Base-by-base conservation (phyloP, 2,329 filamentous ascomycete genomes). In the Trichophyton simii region DNA sequence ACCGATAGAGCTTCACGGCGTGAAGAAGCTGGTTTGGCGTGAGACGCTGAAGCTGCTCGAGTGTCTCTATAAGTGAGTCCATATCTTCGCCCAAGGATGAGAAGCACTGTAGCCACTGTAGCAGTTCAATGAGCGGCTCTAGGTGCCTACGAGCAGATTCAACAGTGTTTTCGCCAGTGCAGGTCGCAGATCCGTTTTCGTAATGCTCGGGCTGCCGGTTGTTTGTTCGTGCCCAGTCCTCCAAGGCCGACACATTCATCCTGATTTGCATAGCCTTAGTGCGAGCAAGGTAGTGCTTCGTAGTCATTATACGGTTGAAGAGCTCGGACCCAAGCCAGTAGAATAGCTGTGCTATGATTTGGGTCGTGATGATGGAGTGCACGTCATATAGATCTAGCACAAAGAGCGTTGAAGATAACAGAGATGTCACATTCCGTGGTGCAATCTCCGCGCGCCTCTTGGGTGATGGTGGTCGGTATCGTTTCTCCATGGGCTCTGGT, bases 261-360 rank as follows among this genome's bases (percentile, higher is more conserved):
- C 94, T 89, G 68, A 99, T 97, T 73, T 99, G 94, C 94, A 99
- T 99, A 2, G 94, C 94, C 74, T 99, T 99, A 18, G 94, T 99
- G 60, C 94, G 83, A 4, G 94, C 92, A 8, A 99, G 80, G 70
- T 96, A 99, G 72, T 92, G 91, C 66, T 90, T 85, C 70, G 95
- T 96, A 34, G 89, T 92, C 89, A 99, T 96, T 73, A 99, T 89
- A 62, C 92, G 87, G 73, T 99, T 99, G 78, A 99, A 99, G 7
- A 97, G 83, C 75, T 99, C 94, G 0, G 92, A 89, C 5, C 91
- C 89, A 15, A 99, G 82, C 94, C 94, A 99, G 76, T 96, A 99
- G 52, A 97, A 81, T 1, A 99, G 80, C 70, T 99, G 94, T 2
- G 91, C 89, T 28, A 96, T 78, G 62, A 97, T 90, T 71, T 99